Percentiles rank a stretch among this genome's conserved stretches.
These are phyloP conservation scores for Fusarium miscanthi DNA, from an alignment of 2,329 filamentous ascomycete genomes.

Conservation along the genomic window DNA sequence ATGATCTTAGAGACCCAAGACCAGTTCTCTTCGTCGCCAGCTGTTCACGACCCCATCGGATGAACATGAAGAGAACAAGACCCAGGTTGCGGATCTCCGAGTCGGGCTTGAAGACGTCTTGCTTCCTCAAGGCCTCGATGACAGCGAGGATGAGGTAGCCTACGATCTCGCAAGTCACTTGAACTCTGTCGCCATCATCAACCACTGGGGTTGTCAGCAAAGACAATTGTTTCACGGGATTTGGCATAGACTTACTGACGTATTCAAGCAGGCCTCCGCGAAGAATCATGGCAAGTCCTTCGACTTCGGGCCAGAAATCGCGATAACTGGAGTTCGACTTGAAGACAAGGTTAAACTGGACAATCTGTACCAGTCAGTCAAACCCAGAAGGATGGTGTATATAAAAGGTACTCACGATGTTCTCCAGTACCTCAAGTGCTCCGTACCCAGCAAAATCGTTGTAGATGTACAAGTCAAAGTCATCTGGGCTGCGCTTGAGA, in stretches of 20 bases:
- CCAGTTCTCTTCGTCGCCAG: neutral
- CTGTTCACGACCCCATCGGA: slow-evolving; percentile 16
- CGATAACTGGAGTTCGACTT: slow-evolving; percentile 23
- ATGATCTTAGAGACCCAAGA: slow-evolving; percentile 33
- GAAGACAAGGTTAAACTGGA: slow-evolving; percentile 48
- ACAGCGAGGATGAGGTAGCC: slow-evolving; percentile 23
- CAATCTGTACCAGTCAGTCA: slow-evolving; percentile 33
- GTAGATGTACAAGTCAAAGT: too few species aligned
- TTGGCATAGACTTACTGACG: too few species aligned
- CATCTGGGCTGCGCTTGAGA: slow-evolving; percentile 45
- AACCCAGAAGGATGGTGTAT: accelerated
- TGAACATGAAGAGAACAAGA: slow-evolving; percentile 12
- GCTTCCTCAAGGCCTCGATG: slow-evolving; percentile 26
- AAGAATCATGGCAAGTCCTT: slow-evolving; percentile 29
- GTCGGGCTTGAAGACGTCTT: slow-evolving; percentile 22
- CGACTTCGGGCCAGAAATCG: slow-evolving; percentile 41
- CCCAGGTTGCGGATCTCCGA: slow-evolving; percentile 35
- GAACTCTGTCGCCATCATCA: too few species aligned
- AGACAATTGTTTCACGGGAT: too few species aligned
- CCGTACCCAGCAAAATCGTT: too few species aligned
- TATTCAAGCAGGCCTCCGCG: too few species aligned
- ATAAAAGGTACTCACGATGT: slow-evolving; percentile 40
- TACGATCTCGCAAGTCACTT: slow-evolving; percentile 12
- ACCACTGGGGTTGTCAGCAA: too few species aligned
- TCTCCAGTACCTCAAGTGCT: slow-evolving; percentile 49